Conservation (phyloP, 2,329 filamentous ascomycete genomes). For the Cordyceps farinosa region DNA sequence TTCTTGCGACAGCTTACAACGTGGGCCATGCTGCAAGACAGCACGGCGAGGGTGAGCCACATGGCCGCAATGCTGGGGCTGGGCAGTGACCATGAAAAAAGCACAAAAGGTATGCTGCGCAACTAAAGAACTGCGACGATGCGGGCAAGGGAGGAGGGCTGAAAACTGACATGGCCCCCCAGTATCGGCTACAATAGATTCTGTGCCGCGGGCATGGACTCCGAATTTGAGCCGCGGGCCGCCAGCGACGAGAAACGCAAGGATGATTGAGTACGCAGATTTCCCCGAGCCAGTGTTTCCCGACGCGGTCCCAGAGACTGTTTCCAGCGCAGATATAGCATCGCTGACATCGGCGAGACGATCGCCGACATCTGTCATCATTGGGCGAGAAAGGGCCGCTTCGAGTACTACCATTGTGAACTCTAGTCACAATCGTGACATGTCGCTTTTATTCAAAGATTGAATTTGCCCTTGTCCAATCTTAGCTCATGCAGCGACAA, state of each 20-base stretch:
- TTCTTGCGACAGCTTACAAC: slow-evolving; percentile 22
- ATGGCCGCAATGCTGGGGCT: neutral
- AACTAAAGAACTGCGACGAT: no score
- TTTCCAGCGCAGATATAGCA: neutral
- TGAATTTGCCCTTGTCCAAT: neutral
- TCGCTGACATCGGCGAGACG: neutral
- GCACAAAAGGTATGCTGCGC: neutral
- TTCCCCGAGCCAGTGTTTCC: slow-evolving; percentile 10
- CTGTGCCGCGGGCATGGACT: neutral
- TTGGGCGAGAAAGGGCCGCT: neutral
- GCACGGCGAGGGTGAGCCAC: neutral
- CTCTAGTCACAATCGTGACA: slow-evolving; percentile 12
- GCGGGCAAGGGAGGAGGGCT: neutral
- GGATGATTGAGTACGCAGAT: slow-evolving; percentile 8
- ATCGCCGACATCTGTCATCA: neutral
- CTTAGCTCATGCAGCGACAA: no score
- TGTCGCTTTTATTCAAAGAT: slow-evolving; percentile 8
- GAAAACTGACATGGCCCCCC: neutral
- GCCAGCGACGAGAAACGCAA: neutral
- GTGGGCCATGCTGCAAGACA: neutral
- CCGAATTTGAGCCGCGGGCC: neutral
- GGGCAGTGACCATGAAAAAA: neutral
- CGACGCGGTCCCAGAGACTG: neutral
- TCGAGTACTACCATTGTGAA: slow-evolving; percentile 8
- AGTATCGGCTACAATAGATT: neutral